These are phyloP conservation scores for Tricholoma flavovirens DNA, from an alignment of 768 basidiomycete species.

Conservation along the genomic window DNA sequence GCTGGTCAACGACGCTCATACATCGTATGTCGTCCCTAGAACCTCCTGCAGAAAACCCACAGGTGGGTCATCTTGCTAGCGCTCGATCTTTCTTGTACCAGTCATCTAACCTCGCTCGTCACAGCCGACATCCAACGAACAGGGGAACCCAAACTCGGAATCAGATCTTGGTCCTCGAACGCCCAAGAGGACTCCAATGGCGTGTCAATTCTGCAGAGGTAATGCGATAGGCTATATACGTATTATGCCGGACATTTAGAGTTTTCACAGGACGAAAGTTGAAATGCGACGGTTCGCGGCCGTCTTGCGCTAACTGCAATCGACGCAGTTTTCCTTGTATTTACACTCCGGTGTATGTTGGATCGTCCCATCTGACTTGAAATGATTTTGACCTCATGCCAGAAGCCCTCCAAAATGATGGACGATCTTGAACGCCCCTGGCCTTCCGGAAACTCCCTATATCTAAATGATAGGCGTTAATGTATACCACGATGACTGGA, in stretches of 20 bases:
- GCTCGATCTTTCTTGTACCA: neutral
- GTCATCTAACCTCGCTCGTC: neutral
- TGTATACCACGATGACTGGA: neutral
- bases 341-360: constrained; percentile 62
- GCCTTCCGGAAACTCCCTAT: neutral
- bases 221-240: constrained; percentile 6
- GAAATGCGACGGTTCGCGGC: constrained; percentile 64
- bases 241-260: neutral
- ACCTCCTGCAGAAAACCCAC: constrained; percentile 3
- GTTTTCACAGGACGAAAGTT: constrained; percentile 53
- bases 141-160: constrained; percentile 6
- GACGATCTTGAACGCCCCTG: neutral
- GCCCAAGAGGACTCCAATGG: constrained; percentile 56
- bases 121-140: constrained; percentile 3
- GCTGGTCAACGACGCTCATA: neutral
- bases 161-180: constrained; percentile 11
- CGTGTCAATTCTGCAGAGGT: constrained; percentile 73
- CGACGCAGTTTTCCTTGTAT: constrained; percentile 51
- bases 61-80: constrained; percentile 2
- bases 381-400: constrained; percentile 23
- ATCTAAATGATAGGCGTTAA: neutral
- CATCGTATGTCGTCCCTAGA: constrained; percentile 11
- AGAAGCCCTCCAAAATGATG: constrained; percentile 10
- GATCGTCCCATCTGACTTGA: constrained; percentile 9
- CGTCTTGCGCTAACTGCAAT: constrained; percentile 63